phyloP scores from a whole-genome alignment of 73 alveolate genomes.

The Durusdinium trenchii region DNA sequence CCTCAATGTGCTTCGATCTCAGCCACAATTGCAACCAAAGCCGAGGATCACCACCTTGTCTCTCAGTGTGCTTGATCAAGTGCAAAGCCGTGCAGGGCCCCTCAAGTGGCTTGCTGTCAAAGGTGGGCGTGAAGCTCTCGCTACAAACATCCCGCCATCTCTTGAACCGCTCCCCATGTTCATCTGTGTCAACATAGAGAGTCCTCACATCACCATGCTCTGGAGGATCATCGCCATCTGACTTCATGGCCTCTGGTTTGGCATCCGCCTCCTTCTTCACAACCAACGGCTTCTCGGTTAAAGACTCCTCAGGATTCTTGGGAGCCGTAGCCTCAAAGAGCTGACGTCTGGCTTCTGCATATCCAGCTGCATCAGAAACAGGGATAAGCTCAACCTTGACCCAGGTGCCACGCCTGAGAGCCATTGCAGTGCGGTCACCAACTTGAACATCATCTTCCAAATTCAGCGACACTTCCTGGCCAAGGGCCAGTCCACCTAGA shows the following conservation, averaged over 20 bases:
- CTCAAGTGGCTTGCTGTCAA: background rate
- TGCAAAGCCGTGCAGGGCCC: constrained; percentile 29
- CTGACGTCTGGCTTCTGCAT: background rate
- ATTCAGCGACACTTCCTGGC: constrained; percentile 55
- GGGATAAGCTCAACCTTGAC: constrained; percentile 37
- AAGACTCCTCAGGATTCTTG: background rate
- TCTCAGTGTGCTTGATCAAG: background rate
- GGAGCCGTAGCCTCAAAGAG: background rate
- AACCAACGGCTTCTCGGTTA: background rate
- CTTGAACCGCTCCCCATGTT: constrained; percentile 53
- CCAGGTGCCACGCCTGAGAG: background rate
- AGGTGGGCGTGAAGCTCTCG: background rate
- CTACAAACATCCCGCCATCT: constrained; percentile 4
- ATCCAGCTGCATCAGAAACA: constrained; percentile 3
- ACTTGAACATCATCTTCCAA: background rate
- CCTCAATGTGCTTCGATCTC: constrained; percentile 9
- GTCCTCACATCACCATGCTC: background rate
- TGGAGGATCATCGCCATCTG: background rate
- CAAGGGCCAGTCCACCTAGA: background rate
- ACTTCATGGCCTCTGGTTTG: no score
- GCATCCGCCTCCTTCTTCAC: background rate
- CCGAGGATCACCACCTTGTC: constrained; percentile 23
- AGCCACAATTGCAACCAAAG: constrained; percentile 39
- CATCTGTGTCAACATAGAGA: constrained; percentile 22
- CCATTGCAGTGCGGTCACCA: constrained; percentile 16